Evolutionary conservation across 805 yeast species (phyloP).

Genomic region (Candida rishiriensis): DNA sequence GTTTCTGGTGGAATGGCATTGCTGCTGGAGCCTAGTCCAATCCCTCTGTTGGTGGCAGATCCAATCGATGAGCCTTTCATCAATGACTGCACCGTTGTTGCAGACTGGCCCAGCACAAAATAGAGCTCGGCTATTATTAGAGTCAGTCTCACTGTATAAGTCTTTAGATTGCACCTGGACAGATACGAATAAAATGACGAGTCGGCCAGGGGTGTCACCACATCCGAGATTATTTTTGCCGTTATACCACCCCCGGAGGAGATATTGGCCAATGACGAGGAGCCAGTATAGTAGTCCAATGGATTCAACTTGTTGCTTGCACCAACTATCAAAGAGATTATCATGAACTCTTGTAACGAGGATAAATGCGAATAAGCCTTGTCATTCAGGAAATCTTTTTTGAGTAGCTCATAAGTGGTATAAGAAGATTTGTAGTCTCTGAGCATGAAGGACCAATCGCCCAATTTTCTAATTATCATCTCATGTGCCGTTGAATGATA

Average conservation of each 20-base stretch:
- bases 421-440: slow-evolving; percentile 84
- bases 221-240: slow-evolving; percentile 46
- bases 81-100: slow-evolving; percentile 6
- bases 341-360: slow-evolving; percentile 84
- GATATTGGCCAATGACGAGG: slow-evolving; percentile 16
- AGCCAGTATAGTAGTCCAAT: slow-evolving; percentile 13
- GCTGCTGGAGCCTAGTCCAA: not conserved
- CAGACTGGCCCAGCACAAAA: slow-evolving; percentile 35
- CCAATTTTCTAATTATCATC: slow-evolving; percentile 72
- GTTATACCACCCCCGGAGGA: slow-evolving; percentile 32
- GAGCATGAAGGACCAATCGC: slow-evolving; percentile 91
- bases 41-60: not conserved
- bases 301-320: slow-evolving; percentile 44
- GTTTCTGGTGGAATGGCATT: slow-evolving; percentile 24
- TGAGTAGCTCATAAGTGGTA: slow-evolving; percentile 74
- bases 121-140: slow-evolving; percentile 70
- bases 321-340: slow-evolving; percentile 64
- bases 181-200: slow-evolving; percentile 69
- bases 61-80: slow-evolving; percentile 8
- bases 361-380: slow-evolving; percentile 81
- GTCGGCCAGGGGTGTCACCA: slow-evolving; percentile 60
- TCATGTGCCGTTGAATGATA: slow-evolving; percentile 65
- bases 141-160: slow-evolving; percentile 66
- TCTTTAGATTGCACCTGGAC: slow-evolving; percentile 64
- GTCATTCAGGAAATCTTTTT: slow-evolving; percentile 71